These are phyloP conservation scores for Yamadazyma buinensis DNA, from an alignment of 1,139 yeast species.

Conservation along the genomic window DNA sequence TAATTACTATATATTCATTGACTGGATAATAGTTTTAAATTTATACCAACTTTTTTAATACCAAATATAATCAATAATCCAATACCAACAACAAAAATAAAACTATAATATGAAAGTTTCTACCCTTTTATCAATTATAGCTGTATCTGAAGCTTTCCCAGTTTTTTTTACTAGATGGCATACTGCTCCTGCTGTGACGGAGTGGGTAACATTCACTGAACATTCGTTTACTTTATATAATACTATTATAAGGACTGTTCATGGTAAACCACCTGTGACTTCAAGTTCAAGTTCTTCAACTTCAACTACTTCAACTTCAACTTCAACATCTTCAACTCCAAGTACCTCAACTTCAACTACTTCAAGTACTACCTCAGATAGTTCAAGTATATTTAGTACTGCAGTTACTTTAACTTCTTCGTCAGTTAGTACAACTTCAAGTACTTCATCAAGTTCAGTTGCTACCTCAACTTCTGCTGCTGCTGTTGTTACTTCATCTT, in stretches of 20 bases:
- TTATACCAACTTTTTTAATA: too few relatives aligned
- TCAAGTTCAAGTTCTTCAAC: slow-evolving; percentile 9
- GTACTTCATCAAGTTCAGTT: slow-evolving; percentile 11
- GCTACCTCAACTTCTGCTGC: slow-evolving; percentile 10
- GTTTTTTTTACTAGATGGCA: slow-evolving; percentile 23
- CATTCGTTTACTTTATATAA: slow-evolving; percentile 35
- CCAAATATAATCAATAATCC: too few relatives aligned
- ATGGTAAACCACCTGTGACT: slow-evolving; percentile 12
- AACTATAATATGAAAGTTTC: slow-evolving; percentile 18
- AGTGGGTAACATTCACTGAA: slow-evolving; percentile 18
- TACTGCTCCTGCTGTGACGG: slow-evolving; percentile 31
- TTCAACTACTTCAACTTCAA: slow-evolving; percentile 6
- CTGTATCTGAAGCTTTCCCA: slow-evolving; percentile 27
- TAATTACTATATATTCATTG: too few relatives aligned
- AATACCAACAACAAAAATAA: too few relatives aligned
- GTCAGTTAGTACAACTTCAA: slow-evolving; percentile 15
- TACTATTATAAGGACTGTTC: slow-evolving; percentile 50
- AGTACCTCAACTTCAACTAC: slow-evolving; percentile 25
- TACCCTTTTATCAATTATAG: slow-evolving; percentile 17
- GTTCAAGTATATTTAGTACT: too few relatives aligned
- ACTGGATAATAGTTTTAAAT: too few relatives aligned
- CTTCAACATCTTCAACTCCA: slow-evolving; percentile 8
- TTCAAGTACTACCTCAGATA: neutral
- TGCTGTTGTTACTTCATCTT: too few relatives aligned
- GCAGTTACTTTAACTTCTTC: slow-evolving; percentile 6